These are phyloP conservation scores for Lactuca saligna DNA, from an alignment of 129 eudicot species.

Conservation along the genomic window DNA sequence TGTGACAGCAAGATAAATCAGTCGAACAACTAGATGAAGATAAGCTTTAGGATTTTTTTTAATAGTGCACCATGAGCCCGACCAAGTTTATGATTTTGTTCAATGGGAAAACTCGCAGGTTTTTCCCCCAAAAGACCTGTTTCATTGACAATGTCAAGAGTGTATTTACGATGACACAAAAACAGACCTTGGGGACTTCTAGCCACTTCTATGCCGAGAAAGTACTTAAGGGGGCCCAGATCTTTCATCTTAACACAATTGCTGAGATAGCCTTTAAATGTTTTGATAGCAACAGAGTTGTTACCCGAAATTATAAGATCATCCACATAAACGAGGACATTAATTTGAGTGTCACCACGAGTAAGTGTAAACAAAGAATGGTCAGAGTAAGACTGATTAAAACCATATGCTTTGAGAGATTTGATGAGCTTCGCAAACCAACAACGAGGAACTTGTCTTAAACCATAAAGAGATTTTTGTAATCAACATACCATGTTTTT, in stretches of 20 bases:
- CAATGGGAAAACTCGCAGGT: neutral
- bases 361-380: no score
- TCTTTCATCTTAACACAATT: constrained; percentile 1
- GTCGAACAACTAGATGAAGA: constrained; percentile 15
- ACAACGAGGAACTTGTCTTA: no score
- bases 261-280: no score
- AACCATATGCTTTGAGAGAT: no score
- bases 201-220: constrained; percentile 22
- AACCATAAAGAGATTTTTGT: no score
- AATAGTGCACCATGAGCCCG: neutral
- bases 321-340: constrained; percentile 4
- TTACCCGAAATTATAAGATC: neutral
- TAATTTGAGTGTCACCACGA: neutral
- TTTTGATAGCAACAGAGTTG: no score
- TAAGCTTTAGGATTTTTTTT: neutral
- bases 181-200: neutral
- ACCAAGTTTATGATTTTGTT: neutral
- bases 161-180: constrained; percentile 3
- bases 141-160: neutral
- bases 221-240: constrained; percentile 12
- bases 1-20: neutral
- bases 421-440: no score
- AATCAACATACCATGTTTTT: no score
- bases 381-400: no score
- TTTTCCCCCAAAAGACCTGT: neutral